Conservation (phyloP, 129 eudicot species). For the Smallanthus sonchifolius region DNA sequence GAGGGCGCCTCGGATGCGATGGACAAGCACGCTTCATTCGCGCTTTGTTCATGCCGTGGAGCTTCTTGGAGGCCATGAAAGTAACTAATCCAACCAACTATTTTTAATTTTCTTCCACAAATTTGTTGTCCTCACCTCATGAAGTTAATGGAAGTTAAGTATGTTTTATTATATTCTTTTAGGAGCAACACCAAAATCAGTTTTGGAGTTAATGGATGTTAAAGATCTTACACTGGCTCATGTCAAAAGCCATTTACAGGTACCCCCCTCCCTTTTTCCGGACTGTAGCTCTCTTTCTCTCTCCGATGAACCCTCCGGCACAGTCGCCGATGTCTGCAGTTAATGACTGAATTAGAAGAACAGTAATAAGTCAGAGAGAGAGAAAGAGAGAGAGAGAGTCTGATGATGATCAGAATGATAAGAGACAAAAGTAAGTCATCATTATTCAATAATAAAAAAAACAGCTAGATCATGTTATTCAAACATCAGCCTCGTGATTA, state of each 20-base stretch:
- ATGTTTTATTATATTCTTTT: constrained; percentile 16
- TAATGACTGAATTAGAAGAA: constrained; percentile 58
- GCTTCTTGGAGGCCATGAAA: constrained; percentile 98
- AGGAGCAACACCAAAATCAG: constrained; percentile 96
- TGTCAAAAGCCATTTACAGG: constrained; percentile 78
- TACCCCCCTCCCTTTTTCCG: background rate
- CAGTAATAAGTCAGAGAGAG: constrained; percentile 30
- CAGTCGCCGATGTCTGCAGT: constrained; percentile 79
- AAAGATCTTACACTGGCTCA: constrained; percentile 93
- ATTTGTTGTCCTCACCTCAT: background rate
- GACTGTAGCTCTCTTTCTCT: constrained; percentile 24
- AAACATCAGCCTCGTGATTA: constrained; percentile 82
- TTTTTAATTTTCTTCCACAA: background rate
- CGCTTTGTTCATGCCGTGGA: constrained; percentile 90
- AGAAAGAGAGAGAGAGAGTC: constrained; percentile 25
- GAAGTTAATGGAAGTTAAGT: background rate
- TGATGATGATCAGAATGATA: constrained; percentile 34
- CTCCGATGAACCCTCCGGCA: constrained; percentile 82
- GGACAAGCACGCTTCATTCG: constrained; percentile 89
- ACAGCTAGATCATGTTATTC: constrained; percentile 40
- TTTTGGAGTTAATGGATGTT: constrained; percentile 95
- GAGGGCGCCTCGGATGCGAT: constrained; percentile 91
- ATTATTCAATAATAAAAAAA: constrained; percentile 59
- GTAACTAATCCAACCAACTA: constrained; percentile 37
- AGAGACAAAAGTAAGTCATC: constrained; percentile 70